A percentile compares a stretch with the other conserved stretches of the same genome.
phyloP scores from a whole-genome alignment of 495 filamentous ascomycete species.

The Apiosordaria backusii region DNA sequence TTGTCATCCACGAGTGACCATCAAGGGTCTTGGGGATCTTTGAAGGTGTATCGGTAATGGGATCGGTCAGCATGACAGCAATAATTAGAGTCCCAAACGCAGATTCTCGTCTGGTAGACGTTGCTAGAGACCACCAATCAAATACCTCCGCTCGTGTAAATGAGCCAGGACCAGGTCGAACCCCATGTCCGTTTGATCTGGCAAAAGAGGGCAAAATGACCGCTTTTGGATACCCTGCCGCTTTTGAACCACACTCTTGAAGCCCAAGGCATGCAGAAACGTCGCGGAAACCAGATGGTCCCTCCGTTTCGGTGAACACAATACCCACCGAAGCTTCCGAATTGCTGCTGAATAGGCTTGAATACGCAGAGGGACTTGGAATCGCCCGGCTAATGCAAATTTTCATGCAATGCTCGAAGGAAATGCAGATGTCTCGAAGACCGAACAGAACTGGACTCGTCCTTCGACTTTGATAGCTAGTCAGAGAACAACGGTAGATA shows the following conservation, averaged over 20 bases:
- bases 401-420: neutral
- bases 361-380: neutral
- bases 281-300: neutral
- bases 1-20: neutral
- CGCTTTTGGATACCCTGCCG: constrained; percentile 17
- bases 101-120: neutral
- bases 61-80: neutral
- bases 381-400: too few species aligned
- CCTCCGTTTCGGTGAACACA: constrained; percentile 15
- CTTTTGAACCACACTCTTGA: neutral
- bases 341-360: neutral
- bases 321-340: constrained; percentile 3
- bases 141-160: neutral
- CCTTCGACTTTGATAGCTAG: neutral
- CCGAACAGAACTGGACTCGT: too few species aligned
- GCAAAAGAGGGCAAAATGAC: constrained; percentile 25
- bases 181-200: neutral
- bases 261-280: neutral
- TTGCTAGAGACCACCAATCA: neutral
- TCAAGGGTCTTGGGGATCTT: neutral
- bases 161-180: constrained; percentile 3
- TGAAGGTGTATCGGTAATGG: neutral
- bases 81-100: neutral
- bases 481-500: neutral
- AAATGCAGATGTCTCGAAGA: neutral